Evolutionary conservation across 2,329 filamentous ascomycete species (phyloP), one percentile per base, ranked within the genome.

Genomic region (Chaetothyriales sp.): DNA sequence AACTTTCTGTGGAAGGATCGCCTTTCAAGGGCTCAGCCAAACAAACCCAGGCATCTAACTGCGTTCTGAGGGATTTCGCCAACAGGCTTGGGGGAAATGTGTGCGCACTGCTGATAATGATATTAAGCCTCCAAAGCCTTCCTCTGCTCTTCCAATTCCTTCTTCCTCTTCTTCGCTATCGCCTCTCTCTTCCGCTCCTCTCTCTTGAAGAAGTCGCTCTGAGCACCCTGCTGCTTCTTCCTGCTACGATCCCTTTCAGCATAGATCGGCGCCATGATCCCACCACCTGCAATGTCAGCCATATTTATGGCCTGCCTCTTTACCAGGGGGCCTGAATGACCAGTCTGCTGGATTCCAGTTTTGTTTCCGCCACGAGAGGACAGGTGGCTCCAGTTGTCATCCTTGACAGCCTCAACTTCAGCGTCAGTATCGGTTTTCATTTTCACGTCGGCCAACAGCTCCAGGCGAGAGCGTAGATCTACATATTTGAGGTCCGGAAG

Each of bases 371-470:
- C 68, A 18, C 65, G 70, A 64, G 60, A 72, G 60, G 64, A 76
- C 62, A 73, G 74, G 51, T 73, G 75, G 51, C 75, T 74, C 63
- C 84, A 85, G 61, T 85, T 81, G 54, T 59, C 54, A 19, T 83
- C 82, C 8, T 73, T 72, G 55, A 84, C 79, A 55, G 82, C 78
- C 59, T 90, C 86, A 20, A 83, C 77, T 25, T 82, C 83, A 2
- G 75, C 77, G 19, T 78, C 82, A 2, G 79, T 79, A 59, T 93
- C 88, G 49, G 88, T 87, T 61, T 95, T 86, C 6, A 96, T 77
- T 57, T 95, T 78, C 2, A 96, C 87, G 60, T 93, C 86, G 59
- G 89, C 83, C 1, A 98, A 75, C 22, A 96, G 75, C 65, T 95
- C 88, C 46, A 87, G 82, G 3, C 88, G 81, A 61, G 95, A 88